Percentiles rank a stretch among this genome's conserved stretches.
Conservation (phyloP, 2,329 filamentous ascomycete genomes). For the Alternaria solani region DNA sequence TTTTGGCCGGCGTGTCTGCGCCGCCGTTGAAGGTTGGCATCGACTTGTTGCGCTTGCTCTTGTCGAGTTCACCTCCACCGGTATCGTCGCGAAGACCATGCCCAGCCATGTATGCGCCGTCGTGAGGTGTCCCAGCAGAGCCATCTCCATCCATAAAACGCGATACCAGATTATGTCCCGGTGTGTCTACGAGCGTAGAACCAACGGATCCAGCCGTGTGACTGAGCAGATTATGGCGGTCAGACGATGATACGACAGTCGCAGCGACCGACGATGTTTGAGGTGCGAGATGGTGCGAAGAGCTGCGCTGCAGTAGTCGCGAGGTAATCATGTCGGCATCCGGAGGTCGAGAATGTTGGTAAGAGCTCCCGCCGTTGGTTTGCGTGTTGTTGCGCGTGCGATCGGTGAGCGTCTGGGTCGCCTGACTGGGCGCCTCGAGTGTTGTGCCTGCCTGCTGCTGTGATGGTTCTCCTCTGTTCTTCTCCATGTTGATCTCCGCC, state of each 20-base stretch:
- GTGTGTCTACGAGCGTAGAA: constrained; percentile 52
- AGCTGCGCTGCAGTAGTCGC: constrained; percentile 69
- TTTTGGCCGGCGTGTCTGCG: constrained; percentile 37
- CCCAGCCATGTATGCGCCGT: constrained; percentile 49
- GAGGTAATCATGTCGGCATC: constrained; percentile 74
- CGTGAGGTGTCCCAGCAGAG: constrained; percentile 52
- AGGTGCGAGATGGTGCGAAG: constrained; percentile 68
- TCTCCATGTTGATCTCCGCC: constrained; percentile 34
- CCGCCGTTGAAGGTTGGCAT: constrained; percentile 48
- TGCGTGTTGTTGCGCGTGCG: constrained; percentile 35
- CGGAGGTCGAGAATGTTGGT: constrained; percentile 48
- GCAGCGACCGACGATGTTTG: constrained; percentile 70
- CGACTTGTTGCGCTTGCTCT: constrained; percentile 49
- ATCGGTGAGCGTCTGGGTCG: constrained; percentile 35
- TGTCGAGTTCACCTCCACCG: constrained; percentile 35
- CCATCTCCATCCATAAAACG: constrained; percentile 56
- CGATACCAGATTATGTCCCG: constrained; percentile 54
- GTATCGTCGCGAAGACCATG: constrained; percentile 33
- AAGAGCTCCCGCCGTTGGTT: constrained; percentile 43
- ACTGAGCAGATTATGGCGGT: constrained; percentile 46
- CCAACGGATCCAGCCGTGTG: constrained; percentile 50
- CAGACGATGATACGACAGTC: constrained; percentile 57
- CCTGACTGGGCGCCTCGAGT: constrained; percentile 19
- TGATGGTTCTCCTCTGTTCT: constrained; percentile 29
- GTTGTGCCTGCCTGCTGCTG: constrained; percentile 15